Conservation (phyloP, 78 protist genomes). For the Planoprotostelium fungivorum region DNA sequence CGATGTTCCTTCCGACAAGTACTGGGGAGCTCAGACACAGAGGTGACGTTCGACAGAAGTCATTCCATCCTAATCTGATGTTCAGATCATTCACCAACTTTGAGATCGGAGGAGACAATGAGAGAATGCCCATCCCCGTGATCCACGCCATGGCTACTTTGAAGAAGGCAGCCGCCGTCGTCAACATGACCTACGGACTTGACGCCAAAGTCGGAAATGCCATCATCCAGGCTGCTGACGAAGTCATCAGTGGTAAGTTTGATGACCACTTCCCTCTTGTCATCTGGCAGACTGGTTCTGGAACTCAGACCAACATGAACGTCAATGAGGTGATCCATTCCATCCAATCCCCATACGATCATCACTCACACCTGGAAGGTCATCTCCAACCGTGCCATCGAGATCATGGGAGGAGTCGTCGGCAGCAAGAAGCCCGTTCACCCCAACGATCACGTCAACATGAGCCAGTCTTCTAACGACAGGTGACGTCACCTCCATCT, state of each 20-base stretch:
- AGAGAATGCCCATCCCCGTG: slow-evolving; percentile 69
- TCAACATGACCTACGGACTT: slow-evolving; percentile 60
- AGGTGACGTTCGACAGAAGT: slow-evolving; percentile 3
- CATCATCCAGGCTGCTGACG: slow-evolving; percentile 77
- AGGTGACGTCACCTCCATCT: background rate
- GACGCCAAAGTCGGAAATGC: slow-evolving; percentile 55
- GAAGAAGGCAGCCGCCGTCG: slow-evolving; percentile 85
- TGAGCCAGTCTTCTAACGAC: slow-evolving; percentile 89
- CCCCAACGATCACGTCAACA: slow-evolving; percentile 96
- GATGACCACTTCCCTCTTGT: slow-evolving; percentile 91
- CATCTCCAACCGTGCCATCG: slow-evolving; percentile 82
- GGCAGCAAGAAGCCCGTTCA: slow-evolving; percentile 86
- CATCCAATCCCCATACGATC: background rate
- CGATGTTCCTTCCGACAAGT: slow-evolving; percentile 52
- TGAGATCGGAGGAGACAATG: slow-evolving; percentile 68
- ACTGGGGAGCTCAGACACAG: slow-evolving; percentile 92
- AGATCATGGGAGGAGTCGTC: slow-evolving; percentile 75
- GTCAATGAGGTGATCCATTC: slow-evolving; percentile 70
- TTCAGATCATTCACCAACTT: slow-evolving; percentile 86
- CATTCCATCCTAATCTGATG: background rate
- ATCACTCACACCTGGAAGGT: slow-evolving; percentile 23
- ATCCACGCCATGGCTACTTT: slow-evolving; percentile 84
- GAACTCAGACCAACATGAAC: slow-evolving; percentile 97
- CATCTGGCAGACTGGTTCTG: slow-evolving; percentile 93
- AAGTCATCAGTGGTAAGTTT: slow-evolving; percentile 74